A percentile compares a stretch with the other conserved stretches of the same genome.
phyloP scores from a whole-genome alignment of 305 asterid species.

The Nicotiana rustica region DNA sequence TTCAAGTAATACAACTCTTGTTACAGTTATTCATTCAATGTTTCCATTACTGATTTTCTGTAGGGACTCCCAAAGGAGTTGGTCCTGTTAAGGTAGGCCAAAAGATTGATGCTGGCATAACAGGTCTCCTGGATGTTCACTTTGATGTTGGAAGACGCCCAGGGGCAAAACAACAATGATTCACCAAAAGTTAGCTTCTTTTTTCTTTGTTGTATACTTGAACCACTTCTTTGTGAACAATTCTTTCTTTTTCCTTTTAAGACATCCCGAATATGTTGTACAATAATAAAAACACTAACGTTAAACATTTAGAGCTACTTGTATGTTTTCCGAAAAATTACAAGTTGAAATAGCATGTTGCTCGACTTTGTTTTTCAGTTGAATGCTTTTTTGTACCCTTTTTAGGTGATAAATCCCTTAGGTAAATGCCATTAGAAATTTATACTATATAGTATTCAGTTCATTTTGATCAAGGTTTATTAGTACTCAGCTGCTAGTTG shows the following conservation, averaged over 20 bases:
- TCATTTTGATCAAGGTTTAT: neutral
- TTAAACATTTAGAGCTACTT: neutral
- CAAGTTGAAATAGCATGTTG: constrained; percentile 1
- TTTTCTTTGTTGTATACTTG: constrained; percentile 18
- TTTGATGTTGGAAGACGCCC: constrained; percentile 73
- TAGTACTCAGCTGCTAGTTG: neutral
- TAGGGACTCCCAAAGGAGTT: constrained; percentile 93
- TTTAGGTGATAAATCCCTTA: neutral
- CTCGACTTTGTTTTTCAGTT: neutral
- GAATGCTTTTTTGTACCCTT: constrained; percentile 6
- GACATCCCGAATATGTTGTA: neutral
- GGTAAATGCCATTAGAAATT: neutral
- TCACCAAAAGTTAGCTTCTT: neutral
- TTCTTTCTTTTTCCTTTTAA: neutral
- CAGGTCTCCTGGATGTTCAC: constrained; percentile 73
- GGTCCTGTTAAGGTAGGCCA: constrained; percentile 91
- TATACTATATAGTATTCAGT: neutral
- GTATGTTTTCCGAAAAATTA: neutral
- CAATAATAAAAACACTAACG: neutral
- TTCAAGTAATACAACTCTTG: constrained; percentile 16
- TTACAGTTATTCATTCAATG: constrained; percentile 24
- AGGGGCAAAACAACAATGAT: constrained; percentile 40
- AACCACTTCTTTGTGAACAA: constrained; percentile 26
- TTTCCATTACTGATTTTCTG: constrained; percentile 33
- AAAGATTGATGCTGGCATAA: constrained; percentile 87